Base-by-base conservation (phyloP, 306 rosid species). In the Citrullus amarus region DNA sequence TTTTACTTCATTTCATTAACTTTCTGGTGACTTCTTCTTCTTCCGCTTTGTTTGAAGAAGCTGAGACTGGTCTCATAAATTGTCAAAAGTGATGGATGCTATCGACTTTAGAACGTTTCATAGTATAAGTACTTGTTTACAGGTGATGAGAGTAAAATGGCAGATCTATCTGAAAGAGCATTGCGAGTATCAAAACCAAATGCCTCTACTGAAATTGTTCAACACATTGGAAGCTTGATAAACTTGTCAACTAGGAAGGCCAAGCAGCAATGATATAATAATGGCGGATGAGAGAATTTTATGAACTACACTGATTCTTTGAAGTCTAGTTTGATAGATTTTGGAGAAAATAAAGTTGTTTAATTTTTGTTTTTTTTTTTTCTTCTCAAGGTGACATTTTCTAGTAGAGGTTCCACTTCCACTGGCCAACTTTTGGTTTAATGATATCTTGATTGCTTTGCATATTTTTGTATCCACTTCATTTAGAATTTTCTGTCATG, bases 131-230 rank as follows among this genome's bases (percentile, higher is more conserved):
- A 20, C 80, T 32, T 82, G 16, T 63, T 61, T 67, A 59, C 63
- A 90, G 95, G 89, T 83, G 90, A 90, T 66, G 87, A 85, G 85
- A 80, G 54, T 68, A 88, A 84, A 84, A 87, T 88, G 93, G 85
- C 86, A 72, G 95, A 86, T 48, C 85, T 90, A 95, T 87, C 91
- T 22, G 93, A 86, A 82, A 92, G 93, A 90, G 91, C 95, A 68
- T 81, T 90, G 53, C 87, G 86, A 83, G 84, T 88, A 76, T 91
- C 93, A 77, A 87, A 86, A 25, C 87, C 82, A 44, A 82, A 88
- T 78, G 95, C 95, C 83, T 81, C 91, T 16, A 81, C 81, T 11
- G 88, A 86, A 81, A 92, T 92, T 80, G 90, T 82, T 17, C 86
- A 85, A 22, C 95, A 85, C 65, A 80, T 92, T 82, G 80, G 89